Percentiles rank a stretch among this genome's conserved stretches.
phyloP scores from a whole-genome alignment of 1,284 basidiomycete genomes.

The Cryptococcus amylolentus region DNA sequence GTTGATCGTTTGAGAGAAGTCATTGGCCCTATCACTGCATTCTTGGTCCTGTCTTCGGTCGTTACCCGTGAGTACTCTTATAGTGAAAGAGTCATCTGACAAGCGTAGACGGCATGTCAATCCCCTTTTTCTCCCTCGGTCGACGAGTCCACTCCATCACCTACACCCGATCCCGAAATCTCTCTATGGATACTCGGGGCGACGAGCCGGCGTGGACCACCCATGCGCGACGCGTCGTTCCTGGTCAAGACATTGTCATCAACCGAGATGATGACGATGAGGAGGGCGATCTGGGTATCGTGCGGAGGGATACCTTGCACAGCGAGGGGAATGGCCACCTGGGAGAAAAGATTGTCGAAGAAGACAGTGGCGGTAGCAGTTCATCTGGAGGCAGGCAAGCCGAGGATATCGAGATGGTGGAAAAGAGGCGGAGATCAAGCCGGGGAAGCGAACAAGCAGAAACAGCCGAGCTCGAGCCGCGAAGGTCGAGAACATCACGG shows the following conservation, averaged over 20 bases:
- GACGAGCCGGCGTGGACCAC: constrained; percentile 69
- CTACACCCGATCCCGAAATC: constrained; percentile 74
- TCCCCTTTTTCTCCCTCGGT: constrained; percentile 87
- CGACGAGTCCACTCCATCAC: constrained; percentile 83
- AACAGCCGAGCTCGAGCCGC: neutral
- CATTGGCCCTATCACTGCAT: constrained; percentile 85
- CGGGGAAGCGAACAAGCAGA: neutral
- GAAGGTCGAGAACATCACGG: neutral
- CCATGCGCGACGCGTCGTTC: constrained; percentile 63
- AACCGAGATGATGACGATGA: constrained; percentile 63
- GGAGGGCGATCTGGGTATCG: constrained; percentile 39
- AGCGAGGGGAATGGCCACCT: constrained; percentile 9
- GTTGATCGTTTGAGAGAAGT: constrained; percentile 64
- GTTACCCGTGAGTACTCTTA: constrained; percentile 60
- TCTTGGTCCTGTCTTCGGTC: constrained; percentile 85
- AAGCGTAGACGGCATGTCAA: constrained; percentile 74
- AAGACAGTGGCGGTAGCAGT: constrained; percentile 21
- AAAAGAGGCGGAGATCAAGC: constrained; percentile 23
- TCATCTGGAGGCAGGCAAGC: constrained; percentile 19
- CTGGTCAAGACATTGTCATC: constrained; percentile 70
- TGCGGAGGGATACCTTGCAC: constrained; percentile 17
- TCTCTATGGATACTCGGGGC: constrained; percentile 53
- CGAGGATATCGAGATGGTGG: constrained; percentile 32
- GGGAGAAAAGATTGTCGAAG: constrained; percentile 23
- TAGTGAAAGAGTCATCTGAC: neutral